phyloP scores from a whole-genome alignment of 73 alveolate species.

The Tetrahymena elliotti region DNA sequence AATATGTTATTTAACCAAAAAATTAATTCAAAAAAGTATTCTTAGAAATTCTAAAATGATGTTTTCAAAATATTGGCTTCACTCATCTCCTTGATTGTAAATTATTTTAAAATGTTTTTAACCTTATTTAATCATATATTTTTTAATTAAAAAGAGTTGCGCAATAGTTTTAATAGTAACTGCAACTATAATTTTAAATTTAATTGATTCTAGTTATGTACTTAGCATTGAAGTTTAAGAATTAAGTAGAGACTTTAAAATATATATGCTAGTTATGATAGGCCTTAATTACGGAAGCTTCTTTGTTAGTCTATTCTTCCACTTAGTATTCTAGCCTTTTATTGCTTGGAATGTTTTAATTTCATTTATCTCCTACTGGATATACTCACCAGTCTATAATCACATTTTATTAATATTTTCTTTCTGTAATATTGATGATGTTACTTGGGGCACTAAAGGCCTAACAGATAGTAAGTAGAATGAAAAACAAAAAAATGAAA shows the following conservation, averaged over 20 bases:
- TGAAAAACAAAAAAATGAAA: neutral
- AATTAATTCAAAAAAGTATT: neutral
- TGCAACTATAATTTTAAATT: neutral
- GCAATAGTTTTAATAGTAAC: neutral
- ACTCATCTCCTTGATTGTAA: neutral
- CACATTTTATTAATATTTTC: slow-evolving; percentile 21
- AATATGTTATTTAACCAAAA: neutral
- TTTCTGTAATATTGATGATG: slow-evolving; percentile 35
- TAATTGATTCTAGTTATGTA: neutral
- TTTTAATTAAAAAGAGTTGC: too few relatives aligned
- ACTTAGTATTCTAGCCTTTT: neutral
- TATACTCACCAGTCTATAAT: slow-evolving; percentile 13
- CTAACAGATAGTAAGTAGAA: neutral
- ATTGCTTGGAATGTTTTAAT: neutral
- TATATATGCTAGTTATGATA: neutral
- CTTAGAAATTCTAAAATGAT: neutral
- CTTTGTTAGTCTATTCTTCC: neutral
- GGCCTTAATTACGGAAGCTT: neutral
- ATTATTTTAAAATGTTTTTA: neutral
- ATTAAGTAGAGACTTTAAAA: neutral
- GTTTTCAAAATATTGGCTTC: neutral
- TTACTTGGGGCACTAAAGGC: slow-evolving; percentile 47
- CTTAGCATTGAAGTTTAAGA: neutral
- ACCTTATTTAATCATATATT: neutral
- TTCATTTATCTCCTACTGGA: neutral